A percentile compares a stretch with the other conserved stretches of the same genome.
Evolutionary conservation across 1,139 yeast species (phyloP).

Genomic region (Candida tropicalis): DNA sequence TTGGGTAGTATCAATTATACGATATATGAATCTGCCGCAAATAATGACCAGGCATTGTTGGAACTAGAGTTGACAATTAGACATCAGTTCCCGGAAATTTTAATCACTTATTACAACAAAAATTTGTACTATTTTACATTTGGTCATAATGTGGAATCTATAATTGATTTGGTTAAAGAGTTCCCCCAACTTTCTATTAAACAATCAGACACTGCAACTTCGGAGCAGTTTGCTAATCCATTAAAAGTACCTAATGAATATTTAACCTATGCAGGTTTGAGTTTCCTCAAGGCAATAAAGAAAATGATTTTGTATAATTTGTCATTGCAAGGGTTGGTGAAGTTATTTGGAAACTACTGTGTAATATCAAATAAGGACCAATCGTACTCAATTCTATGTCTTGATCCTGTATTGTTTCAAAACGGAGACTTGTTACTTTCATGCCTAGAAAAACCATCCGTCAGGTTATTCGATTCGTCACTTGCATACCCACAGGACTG

Average conservation of each 20-base stretch:
- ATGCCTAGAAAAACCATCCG: constrained; percentile 25
- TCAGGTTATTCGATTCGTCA: constrained; percentile 36
- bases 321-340: constrained; percentile 39
- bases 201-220: constrained; percentile 30
- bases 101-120: constrained; percentile 62
- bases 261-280: constrained; percentile 49
- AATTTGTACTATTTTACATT: constrained; percentile 61
- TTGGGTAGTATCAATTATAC: constrained; percentile 33
- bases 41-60: constrained; percentile 46
- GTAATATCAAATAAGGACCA: constrained; percentile 22
- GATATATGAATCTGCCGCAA: constrained; percentile 33
- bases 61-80: constrained; percentile 64
- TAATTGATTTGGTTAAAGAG: constrained; percentile 34
- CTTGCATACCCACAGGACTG: constrained; percentile 14
- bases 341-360: constrained; percentile 60
- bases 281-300: constrained; percentile 64
- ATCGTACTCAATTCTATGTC: constrained; percentile 33
- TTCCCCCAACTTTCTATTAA: constrained; percentile 37
- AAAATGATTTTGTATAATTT: constrained; percentile 53
- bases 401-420: constrained; percentile 59
- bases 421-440: constrained; percentile 52
- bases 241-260: constrained; percentile 21
- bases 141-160: constrained; percentile 30
- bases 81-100: constrained; percentile 49
- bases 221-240: constrained; percentile 26